A percentile compares a stretch with the other conserved stretches of the same genome.
phyloP scores from a whole-genome alignment of 805 yeast genomes.

The Ogataea nitratoaversa region DNA sequence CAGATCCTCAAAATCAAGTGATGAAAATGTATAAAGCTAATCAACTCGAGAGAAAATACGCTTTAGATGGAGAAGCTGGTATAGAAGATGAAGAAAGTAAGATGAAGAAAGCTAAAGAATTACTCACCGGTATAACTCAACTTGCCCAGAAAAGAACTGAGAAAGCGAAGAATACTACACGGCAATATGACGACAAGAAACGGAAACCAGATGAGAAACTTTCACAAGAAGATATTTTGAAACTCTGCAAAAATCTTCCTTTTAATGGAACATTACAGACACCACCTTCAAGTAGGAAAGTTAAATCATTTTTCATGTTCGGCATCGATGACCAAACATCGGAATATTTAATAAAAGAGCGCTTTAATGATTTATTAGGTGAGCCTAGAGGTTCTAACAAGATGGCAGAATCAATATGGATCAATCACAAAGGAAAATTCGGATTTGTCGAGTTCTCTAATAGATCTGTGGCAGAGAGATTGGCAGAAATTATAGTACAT shows the following conservation, averaged over 20 bases:
- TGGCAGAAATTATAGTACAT: constrained; percentile 23
- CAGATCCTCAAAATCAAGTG: constrained; percentile 37
- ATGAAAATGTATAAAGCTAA: constrained; percentile 55
- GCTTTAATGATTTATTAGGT: constrained; percentile 34
- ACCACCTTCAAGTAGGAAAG: constrained; percentile 35
- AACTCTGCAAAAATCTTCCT: constrained; percentile 59
- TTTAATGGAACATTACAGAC: constrained; percentile 50
- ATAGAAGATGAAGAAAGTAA: constrained; percentile 18
- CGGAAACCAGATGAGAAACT: constrained; percentile 6
- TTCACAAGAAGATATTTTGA: constrained; percentile 43
- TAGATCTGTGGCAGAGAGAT: constrained; percentile 48
- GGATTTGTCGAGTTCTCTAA: constrained; percentile 58
- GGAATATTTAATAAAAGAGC: constrained; percentile 53
- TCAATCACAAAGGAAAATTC: constrained; percentile 56
- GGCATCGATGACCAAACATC: constrained; percentile 69
- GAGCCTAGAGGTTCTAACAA: constrained; percentile 7
- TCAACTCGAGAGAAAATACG: constrained; percentile 33
- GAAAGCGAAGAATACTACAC: constrained; percentile 1
- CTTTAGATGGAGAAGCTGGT: constrained; percentile 25
- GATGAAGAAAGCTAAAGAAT: constrained; percentile 39
- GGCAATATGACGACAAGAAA: constrained; percentile 4
- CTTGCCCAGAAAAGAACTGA: constrained; percentile 9
- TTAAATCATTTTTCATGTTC: constrained; percentile 66
- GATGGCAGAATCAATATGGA: constrained; percentile 40
- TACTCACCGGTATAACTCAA: constrained; percentile 47